phyloP scores from a whole-genome alignment of 108 stramenopile species.

The Nitzschia sp. region DNA sequence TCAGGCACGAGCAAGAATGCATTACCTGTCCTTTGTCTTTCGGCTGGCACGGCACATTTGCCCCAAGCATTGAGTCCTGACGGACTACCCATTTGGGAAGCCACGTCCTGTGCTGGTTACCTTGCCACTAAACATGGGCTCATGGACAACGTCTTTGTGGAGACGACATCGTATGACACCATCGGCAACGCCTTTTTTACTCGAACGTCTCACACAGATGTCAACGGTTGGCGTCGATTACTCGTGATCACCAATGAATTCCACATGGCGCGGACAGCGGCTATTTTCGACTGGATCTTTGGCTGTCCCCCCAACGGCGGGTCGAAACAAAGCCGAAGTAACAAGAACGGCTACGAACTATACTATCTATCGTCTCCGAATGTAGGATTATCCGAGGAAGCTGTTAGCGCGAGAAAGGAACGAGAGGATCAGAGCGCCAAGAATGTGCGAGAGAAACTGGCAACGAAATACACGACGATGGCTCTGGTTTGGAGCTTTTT shows the following conservation, averaged over 20 bases:
- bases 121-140: slow-evolving; percentile 33
- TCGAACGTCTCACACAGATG: slow-evolving; percentile 69
- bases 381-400: slow-evolving; percentile 63
- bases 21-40: slow-evolving; percentile 64
- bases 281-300: slow-evolving; percentile 90
- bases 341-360: slow-evolving; percentile 51
- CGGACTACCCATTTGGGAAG: slow-evolving; percentile 86
- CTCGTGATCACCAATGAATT: slow-evolving; percentile 83
- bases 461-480: slow-evolving; percentile 51
- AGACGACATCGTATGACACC: slow-evolving; percentile 87
- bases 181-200: slow-evolving; percentile 84
- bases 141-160: slow-evolving; percentile 54
- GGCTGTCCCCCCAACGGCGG: slow-evolving; percentile 16
- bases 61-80: slow-evolving; percentile 63
- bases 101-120: slow-evolving; percentile 77
- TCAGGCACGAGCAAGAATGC: not conserved
- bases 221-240: slow-evolving; percentile 55
- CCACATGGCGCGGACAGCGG: slow-evolving; percentile 75
- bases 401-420: slow-evolving; percentile 52
- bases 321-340: slow-evolving; percentile 7
- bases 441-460: slow-evolving; percentile 51
- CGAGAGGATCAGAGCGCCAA: slow-evolving; percentile 60
- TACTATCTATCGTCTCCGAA: slow-evolving; percentile 69
- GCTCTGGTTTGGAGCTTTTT: slow-evolving; percentile 63
- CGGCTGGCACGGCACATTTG: slow-evolving; percentile 87